These are phyloP conservation scores for Tetrahymena borealis DNA, from an alignment of 73 alveolate genomes.

Conservation along the genomic window DNA sequence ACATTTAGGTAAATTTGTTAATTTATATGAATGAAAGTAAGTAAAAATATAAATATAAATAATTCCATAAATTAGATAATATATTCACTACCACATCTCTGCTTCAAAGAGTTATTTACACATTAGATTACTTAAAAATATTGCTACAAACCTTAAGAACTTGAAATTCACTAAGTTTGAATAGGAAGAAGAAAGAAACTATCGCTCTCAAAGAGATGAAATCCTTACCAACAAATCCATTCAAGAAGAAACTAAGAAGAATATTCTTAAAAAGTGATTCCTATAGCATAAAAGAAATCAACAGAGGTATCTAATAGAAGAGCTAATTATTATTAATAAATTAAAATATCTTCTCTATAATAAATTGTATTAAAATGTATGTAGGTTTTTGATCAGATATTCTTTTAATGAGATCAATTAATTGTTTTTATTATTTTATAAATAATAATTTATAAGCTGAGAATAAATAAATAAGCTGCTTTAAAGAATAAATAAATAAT, in stretches of 20 bases:
- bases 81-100: background rate
- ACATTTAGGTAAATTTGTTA: background rate
- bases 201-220: background rate
- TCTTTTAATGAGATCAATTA: background rate
- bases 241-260: background rate
- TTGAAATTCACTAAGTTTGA: background rate
- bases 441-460: background rate
- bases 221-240: background rate
- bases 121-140: background rate
- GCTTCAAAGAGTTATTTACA: background rate
- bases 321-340: background rate
- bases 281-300: no score
- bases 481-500: no score
- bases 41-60: no score
- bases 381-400: background rate
- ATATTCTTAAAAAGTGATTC: no score
- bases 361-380: background rate
- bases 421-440: background rate
- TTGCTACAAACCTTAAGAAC: background rate
- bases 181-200: background rate
- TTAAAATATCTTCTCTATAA: background rate
- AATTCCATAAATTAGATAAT: no score
- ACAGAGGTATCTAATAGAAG: no score
- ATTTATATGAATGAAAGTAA: no score
- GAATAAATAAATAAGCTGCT: no score